Evolutionary conservation across 2,329 filamentous ascomycete species (phyloP).

Genomic region (Cladorrhinum sp.): DNA sequence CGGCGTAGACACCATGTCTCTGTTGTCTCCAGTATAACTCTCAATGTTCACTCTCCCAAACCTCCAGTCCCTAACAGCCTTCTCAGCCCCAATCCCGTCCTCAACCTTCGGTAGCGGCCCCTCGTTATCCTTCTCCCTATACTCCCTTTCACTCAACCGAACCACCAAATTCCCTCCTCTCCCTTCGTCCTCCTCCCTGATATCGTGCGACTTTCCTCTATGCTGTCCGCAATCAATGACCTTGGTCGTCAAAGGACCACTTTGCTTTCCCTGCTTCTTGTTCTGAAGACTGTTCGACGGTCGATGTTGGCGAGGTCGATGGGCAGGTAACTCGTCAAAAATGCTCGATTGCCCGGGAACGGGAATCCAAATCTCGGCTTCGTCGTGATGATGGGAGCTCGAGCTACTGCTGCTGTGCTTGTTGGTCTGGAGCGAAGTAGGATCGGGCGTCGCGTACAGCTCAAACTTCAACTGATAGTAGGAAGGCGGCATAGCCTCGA

Average conservation of each 20-base stretch:
- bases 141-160: constrained; percentile 40
- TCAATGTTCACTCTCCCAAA: constrained; percentile 77
- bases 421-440: constrained; percentile 25
- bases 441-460: constrained; percentile 52
- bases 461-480: constrained; percentile 67
- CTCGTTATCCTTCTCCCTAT: constrained; percentile 26
- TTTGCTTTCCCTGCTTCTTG: not conserved
- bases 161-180: constrained; percentile 33
- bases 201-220: constrained; percentile 33
- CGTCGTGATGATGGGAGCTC: constrained; percentile 2
- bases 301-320: constrained; percentile 34
- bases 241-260: constrained; percentile 14
- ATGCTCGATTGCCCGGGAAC: constrained; percentile 43
- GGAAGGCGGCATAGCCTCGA: constrained; percentile 54
- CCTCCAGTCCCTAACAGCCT: constrained; percentile 68
- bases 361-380: constrained; percentile 49
- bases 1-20: constrained; percentile 32
- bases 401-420: constrained; percentile 12
- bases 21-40: constrained; percentile 41
- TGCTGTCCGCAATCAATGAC: constrained; percentile 52
- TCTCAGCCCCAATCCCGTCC: constrained; percentile 45
- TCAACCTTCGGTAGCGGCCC: constrained; percentile 41
- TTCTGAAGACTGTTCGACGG: not conserved
- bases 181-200: constrained; percentile 18
- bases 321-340: constrained; percentile 55